Evolutionary conservation across 768 basidiomycete genomes (phyloP), one percentile per base, ranked within the genome.

Genomic region (Cyclocybe aegerita): DNA sequence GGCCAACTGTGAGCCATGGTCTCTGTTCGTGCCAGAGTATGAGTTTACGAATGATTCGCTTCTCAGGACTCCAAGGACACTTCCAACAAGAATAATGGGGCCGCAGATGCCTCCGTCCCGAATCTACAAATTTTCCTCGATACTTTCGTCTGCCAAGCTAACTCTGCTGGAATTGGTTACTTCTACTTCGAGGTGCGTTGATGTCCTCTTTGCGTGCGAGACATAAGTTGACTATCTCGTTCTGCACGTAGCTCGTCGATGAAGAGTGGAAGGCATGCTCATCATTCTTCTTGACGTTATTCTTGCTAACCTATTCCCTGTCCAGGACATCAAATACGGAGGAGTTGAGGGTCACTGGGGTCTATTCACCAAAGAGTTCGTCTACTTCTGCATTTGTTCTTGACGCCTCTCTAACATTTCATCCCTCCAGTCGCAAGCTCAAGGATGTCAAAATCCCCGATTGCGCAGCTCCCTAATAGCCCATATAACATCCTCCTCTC

Each of bases 141-240:
- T 61, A 82, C 79, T 0, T 99, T 92, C 58, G 85, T 94, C n/a
- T 99, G 96, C 62, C 77, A 83, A 62, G 90, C 94, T 1, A 97
- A 93, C 66, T 43, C 62, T 15, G 86, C 90, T 50, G 78, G 77
- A 14, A 86, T 91, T 9, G 74, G 82, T 9, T 96, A 96, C 71
- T 96, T 93, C 78, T 94, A 80, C 73, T 92, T 92, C 47, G 90
- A 88, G 78, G 82, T 82, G 40, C 39, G 73, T 68, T 33, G 43
- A 46, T 50, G 52, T 12, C 14, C n/a, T 36, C 7, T 9, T 46
- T 33, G 10, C 3, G 36, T 48, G 16, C 14, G 43, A 17, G 45
- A 39, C 50, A 12, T 33, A 45, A 43, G 16, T n/a, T 32, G 46
- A 37, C 23, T 35, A 39, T 12, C 53, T 37, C 3, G 31, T 44